Conservation (phyloP, 352 stramenopile genomes). For the Phytopythium aichiense region DNA sequence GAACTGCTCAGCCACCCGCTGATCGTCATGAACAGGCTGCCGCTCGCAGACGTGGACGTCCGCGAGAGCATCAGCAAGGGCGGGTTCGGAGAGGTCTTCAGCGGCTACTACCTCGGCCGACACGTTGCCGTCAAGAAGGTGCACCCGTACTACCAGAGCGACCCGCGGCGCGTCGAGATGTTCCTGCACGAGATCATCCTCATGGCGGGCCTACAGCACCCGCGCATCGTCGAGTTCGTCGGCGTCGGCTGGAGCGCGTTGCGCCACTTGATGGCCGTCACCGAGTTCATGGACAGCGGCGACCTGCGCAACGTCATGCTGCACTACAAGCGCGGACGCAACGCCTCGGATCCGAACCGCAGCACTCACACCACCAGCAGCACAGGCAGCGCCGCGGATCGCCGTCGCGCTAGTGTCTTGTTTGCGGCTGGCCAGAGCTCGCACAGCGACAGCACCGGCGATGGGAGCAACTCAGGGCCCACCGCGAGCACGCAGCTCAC, state of each 20-base stretch:
- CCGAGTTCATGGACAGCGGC: slow-evolving; percentile 64
- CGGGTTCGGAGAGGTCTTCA: slow-evolving; percentile 37
- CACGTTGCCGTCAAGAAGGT: slow-evolving; percentile 49
- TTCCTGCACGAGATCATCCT: slow-evolving; percentile 59
- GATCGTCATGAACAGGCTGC: slow-evolving; percentile 23
- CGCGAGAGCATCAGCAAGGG: slow-evolving; percentile 28
- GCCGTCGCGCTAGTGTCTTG: background rate
- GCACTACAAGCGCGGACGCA: slow-evolving; percentile 35
- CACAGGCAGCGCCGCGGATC: background rate
- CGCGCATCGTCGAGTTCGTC: slow-evolving; percentile 63
- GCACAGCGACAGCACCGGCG: background rate
- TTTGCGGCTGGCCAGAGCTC: slow-evolving; percentile 8
- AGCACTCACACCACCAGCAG: slow-evolving; percentile 5
- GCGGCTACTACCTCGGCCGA: slow-evolving; percentile 28
- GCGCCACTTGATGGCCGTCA: slow-evolving; percentile 46
- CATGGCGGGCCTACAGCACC: slow-evolving; percentile 45
- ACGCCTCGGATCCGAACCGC: slow-evolving; percentile 23
- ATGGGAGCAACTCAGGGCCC: background rate
- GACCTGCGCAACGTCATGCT: slow-evolving; percentile 56
- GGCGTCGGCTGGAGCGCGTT: slow-evolving; percentile 51
- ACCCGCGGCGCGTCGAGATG: slow-evolving; percentile 37
- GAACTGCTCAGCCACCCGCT: slow-evolving; percentile 20
- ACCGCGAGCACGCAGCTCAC: background rate
- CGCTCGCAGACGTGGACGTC: slow-evolving; percentile 16
- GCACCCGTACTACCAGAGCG: slow-evolving; percentile 22